Evolutionary conservation across 768 basidiomycete species (phyloP).

Genomic region (Termitomyces sp.): DNA sequence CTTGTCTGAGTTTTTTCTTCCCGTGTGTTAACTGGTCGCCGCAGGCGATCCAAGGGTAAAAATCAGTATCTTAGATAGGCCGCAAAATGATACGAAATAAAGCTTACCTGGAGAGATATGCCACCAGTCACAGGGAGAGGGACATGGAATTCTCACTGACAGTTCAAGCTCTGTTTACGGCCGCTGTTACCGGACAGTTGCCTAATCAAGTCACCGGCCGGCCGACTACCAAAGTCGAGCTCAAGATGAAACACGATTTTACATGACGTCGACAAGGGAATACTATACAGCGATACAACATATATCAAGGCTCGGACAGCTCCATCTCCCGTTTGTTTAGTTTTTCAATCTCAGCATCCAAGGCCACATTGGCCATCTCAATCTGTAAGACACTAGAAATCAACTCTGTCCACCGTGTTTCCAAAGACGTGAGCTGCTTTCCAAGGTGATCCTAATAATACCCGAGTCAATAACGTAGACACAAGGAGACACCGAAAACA

Average conservation of each 20-base stretch:
- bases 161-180: conserved; percentile 15
- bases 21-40: conserved; percentile 22
- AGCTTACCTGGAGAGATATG: conserved; percentile 33
- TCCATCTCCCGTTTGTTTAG: conserved; percentile 61
- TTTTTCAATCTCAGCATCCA: conserved; percentile 76
- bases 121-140: conserved; percentile 31
- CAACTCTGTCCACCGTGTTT: conserved; percentile 90
- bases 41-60: conserved; percentile 2
- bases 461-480: neutral
- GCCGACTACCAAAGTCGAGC: conserved; percentile 8
- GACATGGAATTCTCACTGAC: conserved; percentile 18
- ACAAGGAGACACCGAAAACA: conserved; percentile 12
- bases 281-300: conserved; percentile 2
- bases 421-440: conserved; percentile 73
- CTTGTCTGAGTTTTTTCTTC: conserved; percentile 37
- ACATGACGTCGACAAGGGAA: neutral
- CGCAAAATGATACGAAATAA: neutral
- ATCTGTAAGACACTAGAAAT: conserved; percentile 90
- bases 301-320: conserved; percentile 41
- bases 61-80: neutral
- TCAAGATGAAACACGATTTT: neutral
- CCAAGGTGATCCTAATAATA: conserved; percentile 66
- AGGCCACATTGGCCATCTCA: conserved; percentile 89
- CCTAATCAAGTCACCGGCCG: conserved; percentile 14
- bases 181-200: conserved; percentile 14